Conservation (phyloP, 2,329 filamentous ascomycete genomes). For the Gaeumannomyces sp. region DNA sequence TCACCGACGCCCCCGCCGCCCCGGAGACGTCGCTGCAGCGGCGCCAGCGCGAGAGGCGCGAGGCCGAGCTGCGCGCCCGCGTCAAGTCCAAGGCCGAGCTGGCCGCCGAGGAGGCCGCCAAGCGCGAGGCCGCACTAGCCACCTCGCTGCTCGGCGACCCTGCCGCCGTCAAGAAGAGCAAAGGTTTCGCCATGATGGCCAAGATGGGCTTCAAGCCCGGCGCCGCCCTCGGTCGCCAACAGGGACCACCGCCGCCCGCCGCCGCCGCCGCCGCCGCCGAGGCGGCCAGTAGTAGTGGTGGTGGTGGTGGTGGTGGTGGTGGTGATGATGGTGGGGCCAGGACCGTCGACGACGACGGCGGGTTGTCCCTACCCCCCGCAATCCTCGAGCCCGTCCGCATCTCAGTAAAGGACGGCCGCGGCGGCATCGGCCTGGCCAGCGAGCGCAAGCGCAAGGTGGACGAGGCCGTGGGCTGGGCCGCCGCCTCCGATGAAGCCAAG, state of each 20-base stretch:
- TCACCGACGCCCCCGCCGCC: conserved; percentile 54
- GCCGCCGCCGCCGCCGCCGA: conserved; percentile 13
- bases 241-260: conserved; percentile 37
- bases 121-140: conserved; percentile 69
- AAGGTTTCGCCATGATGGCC: conserved; percentile 93
- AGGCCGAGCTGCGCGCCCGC: conserved; percentile 61
- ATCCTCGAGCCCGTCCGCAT: conserved; percentile 69
- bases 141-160: conserved; percentile 58
- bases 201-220: conserved; percentile 86
- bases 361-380: background rate
- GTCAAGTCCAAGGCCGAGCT: conserved; percentile 78
- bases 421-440: conserved; percentile 76
- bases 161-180: conserved; percentile 56
- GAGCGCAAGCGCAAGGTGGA: conserved; percentile 73
- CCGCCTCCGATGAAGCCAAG: conserved; percentile 48
- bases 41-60: conserved; percentile 46
- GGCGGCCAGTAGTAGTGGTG: too few relatives aligned
- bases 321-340: background rate
- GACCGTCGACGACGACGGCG: too few relatives aligned
- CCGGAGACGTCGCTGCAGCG: conserved; percentile 48
- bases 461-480: conserved; percentile 40
- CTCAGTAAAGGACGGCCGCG: conserved; percentile 69
- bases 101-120: conserved; percentile 64
- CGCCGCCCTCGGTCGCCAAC: conserved; percentile 54
- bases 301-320: too few relatives aligned